These are phyloP conservation scores for Dipodascopsis uninucleata DNA, from an alignment of 805 yeast genomes.

Conservation along the genomic window DNA sequence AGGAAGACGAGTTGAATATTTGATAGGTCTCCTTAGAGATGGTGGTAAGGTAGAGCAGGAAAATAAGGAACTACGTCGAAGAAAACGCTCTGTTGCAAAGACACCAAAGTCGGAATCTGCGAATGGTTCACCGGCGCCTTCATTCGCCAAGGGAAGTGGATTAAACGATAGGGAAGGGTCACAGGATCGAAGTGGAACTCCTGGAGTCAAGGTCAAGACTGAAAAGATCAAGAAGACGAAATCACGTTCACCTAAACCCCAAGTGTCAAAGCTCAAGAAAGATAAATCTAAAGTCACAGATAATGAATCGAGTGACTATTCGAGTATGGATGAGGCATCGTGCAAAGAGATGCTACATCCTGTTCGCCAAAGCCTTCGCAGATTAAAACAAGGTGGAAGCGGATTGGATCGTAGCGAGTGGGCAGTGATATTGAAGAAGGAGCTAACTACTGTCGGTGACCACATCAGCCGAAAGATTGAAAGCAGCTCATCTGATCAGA, in stretches of 20 bases:
- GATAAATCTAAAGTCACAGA: conserved; percentile 7
- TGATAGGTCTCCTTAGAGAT: conserved; percentile 66
- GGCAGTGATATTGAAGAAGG: conserved; percentile 65
- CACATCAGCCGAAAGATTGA: conserved; percentile 50
- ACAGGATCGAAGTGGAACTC: conserved; percentile 2
- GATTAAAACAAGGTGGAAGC: conserved; percentile 64
- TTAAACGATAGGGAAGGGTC: too few relatives aligned
- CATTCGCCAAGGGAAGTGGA: neutral
- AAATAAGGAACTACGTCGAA: conserved; percentile 28
- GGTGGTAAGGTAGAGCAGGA: conserved; percentile 21
- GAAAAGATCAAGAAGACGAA: neutral
- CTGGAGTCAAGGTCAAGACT: neutral
- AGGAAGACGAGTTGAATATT: conserved; percentile 85
- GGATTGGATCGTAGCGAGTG: conserved; percentile 75
- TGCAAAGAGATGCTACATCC: conserved; percentile 63
- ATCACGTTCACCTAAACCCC: neutral
- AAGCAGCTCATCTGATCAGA: conserved; percentile 32
- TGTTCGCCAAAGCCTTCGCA: conserved; percentile 61
- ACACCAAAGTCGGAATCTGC: conserved; percentile 21
- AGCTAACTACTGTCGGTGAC: conserved; percentile 69
- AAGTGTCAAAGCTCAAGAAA: conserved; percentile 9
- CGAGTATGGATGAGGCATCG: conserved; percentile 70
- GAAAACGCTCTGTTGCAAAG: conserved; percentile 25
- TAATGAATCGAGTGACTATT: conserved; percentile 52
- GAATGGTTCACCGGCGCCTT: conserved; percentile 20